Base-by-base conservation (phyloP, 1,139 yeast species). In the Yamadazyma conglobata region DNA sequence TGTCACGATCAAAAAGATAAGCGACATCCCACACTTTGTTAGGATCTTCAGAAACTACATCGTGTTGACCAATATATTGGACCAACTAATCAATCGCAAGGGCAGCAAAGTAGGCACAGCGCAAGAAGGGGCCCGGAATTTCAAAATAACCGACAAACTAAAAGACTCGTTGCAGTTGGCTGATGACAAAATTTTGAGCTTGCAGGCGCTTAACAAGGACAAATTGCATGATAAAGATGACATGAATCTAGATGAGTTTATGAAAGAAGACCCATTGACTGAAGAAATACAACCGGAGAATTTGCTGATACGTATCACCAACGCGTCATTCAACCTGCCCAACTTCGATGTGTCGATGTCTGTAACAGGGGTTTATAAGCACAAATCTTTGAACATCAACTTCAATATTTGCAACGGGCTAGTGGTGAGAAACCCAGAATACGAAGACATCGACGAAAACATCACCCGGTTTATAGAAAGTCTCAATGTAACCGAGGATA, bases 151-250 rank as follows among this genome's bases (percentile, higher is more conserved):
- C 31, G 48, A 50, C 25, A 62, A 54, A 35, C 48, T 67, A 19
- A 60, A 58, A 25, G 61, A 62, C 24, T 52, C 70, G 1, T 50
- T 67, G 20, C 61, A 60, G 34, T 44, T 67, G 15, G 57, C 67
- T 0, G 69, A 65, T 34, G 70, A 64, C 36, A 70, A 66, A 38
- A 47, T 67, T 9, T 42, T 62, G 25, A 62, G 65, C 5, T 48
- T 67, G 24, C 60, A 50, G 42, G 58, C 64, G 1, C 47, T 62
- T 10, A 39, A 46, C 32, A 39, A 46, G 42, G 40, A 25, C 48
- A 55, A 11, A 41, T 38, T 20, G 42, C n/a, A 24, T 6, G 32
- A 45, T 14, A 42, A 39, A 2, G 37, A 37, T 17, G 32, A 35
- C 19, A 28, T 32, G 18, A 32, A 34, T 19, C 21, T 40, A 13